phyloP scores from a whole-genome alignment of 768 basidiomycete genomes.

The Russula griseocarnosa region DNA sequence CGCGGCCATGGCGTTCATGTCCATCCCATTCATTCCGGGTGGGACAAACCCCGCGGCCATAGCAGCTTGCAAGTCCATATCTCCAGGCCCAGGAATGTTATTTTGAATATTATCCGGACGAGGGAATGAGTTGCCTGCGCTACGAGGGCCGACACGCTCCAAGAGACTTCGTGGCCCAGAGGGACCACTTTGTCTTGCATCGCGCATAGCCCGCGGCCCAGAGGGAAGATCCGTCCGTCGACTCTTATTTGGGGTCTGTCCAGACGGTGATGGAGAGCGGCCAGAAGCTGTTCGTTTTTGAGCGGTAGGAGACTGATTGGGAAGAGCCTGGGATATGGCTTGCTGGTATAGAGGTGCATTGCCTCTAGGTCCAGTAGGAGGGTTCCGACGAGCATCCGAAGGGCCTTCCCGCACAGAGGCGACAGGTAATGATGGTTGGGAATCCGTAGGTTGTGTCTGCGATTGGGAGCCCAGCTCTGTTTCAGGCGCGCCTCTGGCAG shows the following conservation, averaged over 20 bases:
- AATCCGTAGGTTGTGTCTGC: slow-evolving; percentile 36
- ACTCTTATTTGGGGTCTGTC: slow-evolving; percentile 50
- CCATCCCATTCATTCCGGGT: slow-evolving; percentile 45
- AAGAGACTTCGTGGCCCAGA: slow-evolving; percentile 60
- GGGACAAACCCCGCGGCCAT: slow-evolving; percentile 39
- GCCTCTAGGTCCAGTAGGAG: slow-evolving; percentile 47
- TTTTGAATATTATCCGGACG: slow-evolving; percentile 65
- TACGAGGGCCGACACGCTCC: slow-evolving; percentile 62
- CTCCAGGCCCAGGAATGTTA: slow-evolving; percentile 57
- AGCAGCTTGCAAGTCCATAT: slow-evolving; percentile 46
- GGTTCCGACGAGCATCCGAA: slow-evolving; percentile 44
- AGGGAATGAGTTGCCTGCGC: slow-evolving; percentile 6
- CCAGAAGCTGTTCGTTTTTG: slow-evolving; percentile 32
- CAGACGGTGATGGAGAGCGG: slow-evolving; percentile 31
- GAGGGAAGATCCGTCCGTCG: slow-evolving; percentile 76
- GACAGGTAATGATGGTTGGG: slow-evolving; percentile 29
- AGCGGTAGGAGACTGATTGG: slow-evolving; percentile 26
- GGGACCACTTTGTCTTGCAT: slow-evolving; percentile 34
- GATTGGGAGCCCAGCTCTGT: slow-evolving; percentile 29
- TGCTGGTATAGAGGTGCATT: slow-evolving; percentile 63
- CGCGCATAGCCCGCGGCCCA: slow-evolving; percentile 78
- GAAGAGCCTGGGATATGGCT: slow-evolving; percentile 41
- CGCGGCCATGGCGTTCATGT: slow-evolving; percentile 58
- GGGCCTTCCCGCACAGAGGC: slow-evolving; percentile 31
- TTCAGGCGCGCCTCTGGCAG: slow-evolving; percentile 62